A percentile compares a stretch with the other conserved stretches of the same genome.
phyloP scores from a whole-genome alignment of 345 rosid genomes.

The Clausena lansium region DNA sequence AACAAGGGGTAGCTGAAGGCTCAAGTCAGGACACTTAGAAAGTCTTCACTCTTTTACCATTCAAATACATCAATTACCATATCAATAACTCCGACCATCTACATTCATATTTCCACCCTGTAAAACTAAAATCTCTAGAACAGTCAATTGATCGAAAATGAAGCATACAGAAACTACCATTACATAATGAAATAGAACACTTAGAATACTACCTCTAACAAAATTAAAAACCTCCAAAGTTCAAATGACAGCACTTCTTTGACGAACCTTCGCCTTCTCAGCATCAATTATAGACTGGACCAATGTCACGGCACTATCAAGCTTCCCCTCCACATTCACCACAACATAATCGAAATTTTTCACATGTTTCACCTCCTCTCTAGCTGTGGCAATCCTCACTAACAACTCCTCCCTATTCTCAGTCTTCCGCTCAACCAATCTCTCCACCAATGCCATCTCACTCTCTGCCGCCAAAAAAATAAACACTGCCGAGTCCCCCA shows the following conservation, averaged over 20 bases:
- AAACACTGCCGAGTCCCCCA: conserved; percentile 78
- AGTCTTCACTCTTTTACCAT: background rate
- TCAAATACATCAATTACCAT: background rate
- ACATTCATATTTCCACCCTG: background rate
- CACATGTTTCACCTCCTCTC: conserved; percentile 73
- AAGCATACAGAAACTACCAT: background rate
- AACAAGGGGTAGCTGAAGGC: background rate
- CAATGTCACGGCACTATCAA: conserved; percentile 62
- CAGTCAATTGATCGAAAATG: background rate
- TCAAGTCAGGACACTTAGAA: background rate
- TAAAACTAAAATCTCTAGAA: background rate
- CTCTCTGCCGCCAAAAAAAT: conserved; percentile 80
- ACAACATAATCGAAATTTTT: conserved; percentile 76
- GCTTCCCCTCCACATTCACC: conserved; percentile 77
- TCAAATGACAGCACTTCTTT: conserved; percentile 60
- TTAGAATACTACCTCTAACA: background rate
- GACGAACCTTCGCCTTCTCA: conserved; percentile 86
- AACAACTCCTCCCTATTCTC: conserved; percentile 76
- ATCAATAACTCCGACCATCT: background rate
- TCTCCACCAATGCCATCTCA: conserved; percentile 74
- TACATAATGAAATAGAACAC: background rate
- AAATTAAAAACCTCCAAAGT: conserved; percentile 4
- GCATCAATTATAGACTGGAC: conserved; percentile 82
- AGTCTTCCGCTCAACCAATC: conserved; percentile 79
- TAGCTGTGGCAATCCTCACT: conserved; percentile 76